A percentile compares a stretch with the other conserved stretches of the same genome.
These are phyloP conservation scores for Talinum fruticosum DNA, from an alignment of 148 eudicot genomes.

Conservation along the genomic window DNA sequence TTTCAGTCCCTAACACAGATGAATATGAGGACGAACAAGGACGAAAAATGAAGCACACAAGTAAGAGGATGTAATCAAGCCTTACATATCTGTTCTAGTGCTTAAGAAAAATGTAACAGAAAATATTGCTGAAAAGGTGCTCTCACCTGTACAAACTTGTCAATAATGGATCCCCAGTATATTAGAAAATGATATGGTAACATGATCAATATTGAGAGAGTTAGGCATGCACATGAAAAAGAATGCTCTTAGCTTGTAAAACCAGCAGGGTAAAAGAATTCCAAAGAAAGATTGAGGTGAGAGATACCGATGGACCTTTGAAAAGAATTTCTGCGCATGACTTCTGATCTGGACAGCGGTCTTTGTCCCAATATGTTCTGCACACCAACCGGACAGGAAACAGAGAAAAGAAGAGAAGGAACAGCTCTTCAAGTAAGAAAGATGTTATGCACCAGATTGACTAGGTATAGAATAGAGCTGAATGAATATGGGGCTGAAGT, in stretches of 20 bases:
- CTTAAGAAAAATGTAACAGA: background rate
- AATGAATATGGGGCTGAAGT: conserved; percentile 11
- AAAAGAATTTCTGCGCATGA: conserved; percentile 97
- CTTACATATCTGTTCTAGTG: background rate
- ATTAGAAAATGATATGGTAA: background rate
- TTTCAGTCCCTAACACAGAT: background rate
- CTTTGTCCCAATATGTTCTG: conserved; percentile 97
- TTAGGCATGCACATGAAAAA: conserved; percentile 7
- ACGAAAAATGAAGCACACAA: background rate
- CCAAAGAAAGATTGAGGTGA: conserved; percentile 22
- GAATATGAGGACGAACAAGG: background rate
- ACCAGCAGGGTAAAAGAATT: conserved; percentile 8
- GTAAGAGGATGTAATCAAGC: background rate
- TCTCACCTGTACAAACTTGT: background rate
- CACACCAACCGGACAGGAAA: conserved; percentile 39
- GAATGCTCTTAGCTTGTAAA: conserved; percentile 3
- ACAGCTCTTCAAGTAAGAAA: conserved; percentile 46
- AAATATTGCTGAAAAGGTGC: background rate
- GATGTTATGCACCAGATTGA: conserved; percentile 17
- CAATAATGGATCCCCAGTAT: background rate
- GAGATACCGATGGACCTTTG: conserved; percentile 79
- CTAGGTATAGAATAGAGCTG: conserved; percentile 15
- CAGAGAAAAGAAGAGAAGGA: conserved; percentile 32
- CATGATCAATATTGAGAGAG: conserved; percentile 5
- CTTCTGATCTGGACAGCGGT: conserved; percentile 99